A percentile compares a stretch with the other conserved stretches of the same genome.
Evolutionary conservation across 73 alveolate genomes (phyloP).

Genomic region (Tetrahymena elliotti): DNA sequence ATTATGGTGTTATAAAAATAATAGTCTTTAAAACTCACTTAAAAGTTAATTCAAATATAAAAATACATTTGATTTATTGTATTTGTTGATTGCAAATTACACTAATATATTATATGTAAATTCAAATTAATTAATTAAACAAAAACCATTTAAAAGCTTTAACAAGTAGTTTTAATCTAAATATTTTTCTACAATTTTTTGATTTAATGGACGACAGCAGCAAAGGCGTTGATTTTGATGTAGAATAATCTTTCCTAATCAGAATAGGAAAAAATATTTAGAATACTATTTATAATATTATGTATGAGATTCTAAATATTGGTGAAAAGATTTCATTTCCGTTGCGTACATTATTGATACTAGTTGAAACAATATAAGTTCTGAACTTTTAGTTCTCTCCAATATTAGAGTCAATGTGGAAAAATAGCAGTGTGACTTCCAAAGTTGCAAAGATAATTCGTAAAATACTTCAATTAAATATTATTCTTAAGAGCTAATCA

Average conservation of each 20-base stretch:
- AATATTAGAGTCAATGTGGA: not conserved
- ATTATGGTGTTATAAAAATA: too few relatives aligned
- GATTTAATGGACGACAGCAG: not conserved
- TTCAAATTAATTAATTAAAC: not conserved
- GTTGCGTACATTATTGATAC: not conserved
- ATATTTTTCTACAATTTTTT: too few relatives aligned
- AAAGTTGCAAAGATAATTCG: not conserved
- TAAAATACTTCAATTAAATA: not conserved
- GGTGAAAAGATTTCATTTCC: not conserved
- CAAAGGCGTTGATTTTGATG: not conserved
- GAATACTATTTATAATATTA: not conserved
- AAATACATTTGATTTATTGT: not conserved
- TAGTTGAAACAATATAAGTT: not conserved
- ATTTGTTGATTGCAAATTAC: not conserved
- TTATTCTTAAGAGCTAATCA: too few relatives aligned
- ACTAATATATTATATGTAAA: not conserved
- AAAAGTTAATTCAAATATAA: too few relatives aligned
- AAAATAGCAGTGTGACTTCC: not conserved
- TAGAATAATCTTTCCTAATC: not conserved
- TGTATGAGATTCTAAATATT: not conserved
- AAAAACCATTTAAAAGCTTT: not conserved
- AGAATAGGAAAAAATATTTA: not conserved
- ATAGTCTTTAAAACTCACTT: too few relatives aligned
- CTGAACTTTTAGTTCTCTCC: not conserved
- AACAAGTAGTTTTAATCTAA: too few relatives aligned